phyloP scores from a whole-genome alignment of 1,139 yeast genomes.

The Pichia sp. region DNA sequence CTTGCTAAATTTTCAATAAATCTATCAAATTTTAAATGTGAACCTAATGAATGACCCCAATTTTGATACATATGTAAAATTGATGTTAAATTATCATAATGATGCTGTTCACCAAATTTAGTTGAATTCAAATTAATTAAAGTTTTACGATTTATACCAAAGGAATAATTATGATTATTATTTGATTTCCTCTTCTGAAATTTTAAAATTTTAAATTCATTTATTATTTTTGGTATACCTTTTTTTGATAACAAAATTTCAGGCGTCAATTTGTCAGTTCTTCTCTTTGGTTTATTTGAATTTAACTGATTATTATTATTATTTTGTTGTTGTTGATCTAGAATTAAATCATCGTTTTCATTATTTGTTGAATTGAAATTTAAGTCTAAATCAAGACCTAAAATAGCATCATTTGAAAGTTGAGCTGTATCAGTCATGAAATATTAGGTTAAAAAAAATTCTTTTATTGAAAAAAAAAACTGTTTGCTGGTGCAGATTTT shows the following conservation, averaged over 20 bases:
- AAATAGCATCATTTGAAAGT: constrained; percentile 24
- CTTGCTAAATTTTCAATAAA: constrained; percentile 22
- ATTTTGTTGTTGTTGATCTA: no score
- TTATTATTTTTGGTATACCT: constrained; percentile 26
- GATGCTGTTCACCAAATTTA: constrained; percentile 19
- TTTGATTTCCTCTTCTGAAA: constrained; percentile 14
- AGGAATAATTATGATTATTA: not conserved
- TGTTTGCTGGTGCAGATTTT: no score
- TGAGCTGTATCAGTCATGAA: constrained; percentile 5
- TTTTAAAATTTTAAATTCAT: constrained; percentile 18
- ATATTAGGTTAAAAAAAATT: no score
- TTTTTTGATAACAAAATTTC: constrained; percentile 25
- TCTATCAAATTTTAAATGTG: constrained; percentile 27
- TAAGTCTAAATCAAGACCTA: constrained; percentile 21
- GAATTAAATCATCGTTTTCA: no score
- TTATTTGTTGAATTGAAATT: constrained; percentile 4
- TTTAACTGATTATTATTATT: no score
- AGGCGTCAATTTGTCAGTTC: constrained; percentile 23
- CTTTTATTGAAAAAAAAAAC: not conserved
- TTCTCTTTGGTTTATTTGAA: constrained; percentile 18
- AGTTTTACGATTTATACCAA: not conserved
- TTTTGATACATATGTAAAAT: constrained; percentile 27
- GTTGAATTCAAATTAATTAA: not conserved
- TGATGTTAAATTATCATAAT: constrained; percentile 26
- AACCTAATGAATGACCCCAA: constrained; percentile 30